Evolutionary conservation across 495 filamentous ascomycete species (phyloP).

Genomic region (Margaritispora aquatica): DNA sequence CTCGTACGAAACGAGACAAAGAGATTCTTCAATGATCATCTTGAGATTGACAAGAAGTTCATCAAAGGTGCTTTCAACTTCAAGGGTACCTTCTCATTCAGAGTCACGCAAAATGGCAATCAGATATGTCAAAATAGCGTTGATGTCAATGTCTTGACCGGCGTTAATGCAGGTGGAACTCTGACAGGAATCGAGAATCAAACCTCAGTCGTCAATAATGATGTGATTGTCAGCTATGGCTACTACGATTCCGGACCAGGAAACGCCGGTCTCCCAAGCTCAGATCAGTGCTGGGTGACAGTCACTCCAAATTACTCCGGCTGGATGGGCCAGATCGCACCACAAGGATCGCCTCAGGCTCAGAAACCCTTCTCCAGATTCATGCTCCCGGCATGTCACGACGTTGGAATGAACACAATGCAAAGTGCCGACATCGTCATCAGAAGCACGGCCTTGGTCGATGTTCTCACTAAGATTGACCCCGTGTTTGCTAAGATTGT

Average conservation of each 20-base stretch:
- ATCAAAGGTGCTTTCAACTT: constrained; percentile 39
- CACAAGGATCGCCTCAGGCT: constrained; percentile 34
- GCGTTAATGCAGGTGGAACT: constrained; percentile 38
- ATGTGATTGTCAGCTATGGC: constrained; percentile 40
- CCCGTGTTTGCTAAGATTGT: constrained; percentile 25
- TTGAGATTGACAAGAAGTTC: constrained; percentile 41
- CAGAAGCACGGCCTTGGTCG: constrained; percentile 31
- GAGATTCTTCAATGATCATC: constrained; percentile 31
- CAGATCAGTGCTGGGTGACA: constrained; percentile 46
- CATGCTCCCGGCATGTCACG: constrained; percentile 42
- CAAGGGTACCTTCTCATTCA: constrained; percentile 41
- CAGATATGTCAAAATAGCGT: constrained; percentile 33
- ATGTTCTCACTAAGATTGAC: constrained; percentile 29
- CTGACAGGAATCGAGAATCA: constrained; percentile 40
- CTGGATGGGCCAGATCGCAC: constrained; percentile 42
- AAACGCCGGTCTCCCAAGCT: constrained; percentile 35
- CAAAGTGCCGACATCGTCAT: constrained; percentile 33
- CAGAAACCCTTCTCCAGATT: constrained; percentile 37
- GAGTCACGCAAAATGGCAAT: constrained; percentile 33
- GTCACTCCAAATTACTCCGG: constrained; percentile 36
- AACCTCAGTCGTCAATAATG: constrained; percentile 32
- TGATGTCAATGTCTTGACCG: constrained; percentile 43
- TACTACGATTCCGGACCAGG: constrained; percentile 46
- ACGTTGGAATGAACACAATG: constrained; percentile 52
- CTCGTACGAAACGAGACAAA: constrained; percentile 27